Conservation (phyloP, 2,329 filamentous ascomycete species). For the Cladosporium sp. region DNA sequence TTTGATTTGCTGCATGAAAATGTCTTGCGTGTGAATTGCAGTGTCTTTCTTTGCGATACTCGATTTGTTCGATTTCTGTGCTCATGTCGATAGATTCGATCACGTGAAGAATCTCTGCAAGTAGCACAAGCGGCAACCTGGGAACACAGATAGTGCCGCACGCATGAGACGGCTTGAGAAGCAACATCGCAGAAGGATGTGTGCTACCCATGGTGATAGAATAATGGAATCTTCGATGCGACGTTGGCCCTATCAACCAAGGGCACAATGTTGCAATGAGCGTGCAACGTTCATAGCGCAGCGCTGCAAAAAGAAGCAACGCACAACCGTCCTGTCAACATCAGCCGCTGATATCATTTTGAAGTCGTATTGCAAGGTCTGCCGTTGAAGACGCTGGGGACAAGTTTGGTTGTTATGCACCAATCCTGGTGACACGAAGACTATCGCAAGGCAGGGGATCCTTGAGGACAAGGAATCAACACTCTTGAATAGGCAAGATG, state of each 20-base stretch:
- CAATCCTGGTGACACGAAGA: neutral
- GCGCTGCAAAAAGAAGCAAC: neutral
- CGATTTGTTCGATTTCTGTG: neutral
- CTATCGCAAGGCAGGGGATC: neutral
- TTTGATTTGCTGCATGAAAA: slow-evolving; percentile 9
- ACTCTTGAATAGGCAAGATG: neutral
- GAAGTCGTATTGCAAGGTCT: slow-evolving; percentile 4
- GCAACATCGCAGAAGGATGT: neutral
- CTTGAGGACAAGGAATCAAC: neutral
- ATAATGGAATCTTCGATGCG: slow-evolving; percentile 1
- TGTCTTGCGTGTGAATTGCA: neutral
- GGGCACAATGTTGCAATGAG: neutral
- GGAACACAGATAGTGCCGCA: neutral
- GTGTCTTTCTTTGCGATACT: neutral
- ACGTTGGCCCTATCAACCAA: slow-evolving; percentile 6
- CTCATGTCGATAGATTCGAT: neutral
- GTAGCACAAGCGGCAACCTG: slow-evolving; percentile 1
- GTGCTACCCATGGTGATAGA: neutral
- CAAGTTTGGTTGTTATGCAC: neutral
- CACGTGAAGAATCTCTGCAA: neutral
- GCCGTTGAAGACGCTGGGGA: neutral
- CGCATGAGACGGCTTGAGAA: neutral
- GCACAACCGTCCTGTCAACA: slow-evolving; percentile 6
- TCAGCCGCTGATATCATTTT: slow-evolving; percentile 16
- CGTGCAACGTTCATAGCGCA: slow-evolving; percentile 2